Evolutionary conservation across 192 early-diverging fungal species (phyloP).

Genomic region (Umbelopsis sp.): DNA sequence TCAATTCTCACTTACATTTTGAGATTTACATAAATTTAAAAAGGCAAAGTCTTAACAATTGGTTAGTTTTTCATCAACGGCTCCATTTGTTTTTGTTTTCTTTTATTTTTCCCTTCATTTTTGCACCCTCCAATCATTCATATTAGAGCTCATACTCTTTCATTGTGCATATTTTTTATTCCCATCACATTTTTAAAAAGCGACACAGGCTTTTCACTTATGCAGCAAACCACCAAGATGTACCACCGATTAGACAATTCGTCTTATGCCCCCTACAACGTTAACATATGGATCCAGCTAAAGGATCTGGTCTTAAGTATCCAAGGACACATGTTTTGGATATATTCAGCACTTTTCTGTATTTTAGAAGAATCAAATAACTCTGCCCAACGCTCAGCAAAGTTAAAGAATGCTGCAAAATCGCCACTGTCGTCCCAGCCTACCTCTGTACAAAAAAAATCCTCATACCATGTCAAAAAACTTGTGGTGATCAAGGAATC

Average conservation of each 20-base stretch:
- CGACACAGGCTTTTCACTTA: neutral
- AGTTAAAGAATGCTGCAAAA: neutral
- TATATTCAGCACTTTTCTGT: constrained; percentile 16
- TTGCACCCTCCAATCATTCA: neutral
- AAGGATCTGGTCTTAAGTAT: neutral
- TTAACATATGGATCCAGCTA: neutral
- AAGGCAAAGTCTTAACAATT: no score
- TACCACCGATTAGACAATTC: neutral
- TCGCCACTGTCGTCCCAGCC: neutral
- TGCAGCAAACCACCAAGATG: neutral
- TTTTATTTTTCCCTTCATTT: constrained; percentile 4
- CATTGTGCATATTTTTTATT: neutral
- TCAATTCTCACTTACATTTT: neutral
- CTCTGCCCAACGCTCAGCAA: neutral
- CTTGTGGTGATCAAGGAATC: neutral
- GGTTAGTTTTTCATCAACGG: no score
- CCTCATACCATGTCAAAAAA: neutral
- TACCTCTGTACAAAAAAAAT: neutral
- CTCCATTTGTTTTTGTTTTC: constrained; percentile 3
- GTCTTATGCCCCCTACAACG: neutral
- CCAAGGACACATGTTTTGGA: constrained; percentile 22
- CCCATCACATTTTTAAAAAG: neutral
- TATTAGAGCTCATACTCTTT: neutral
- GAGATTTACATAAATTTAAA: neutral
- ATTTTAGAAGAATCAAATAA: constrained; percentile 3